Evolutionary conservation across 2,329 filamentous ascomycete genomes (phyloP).

Genomic region (Aspergillus ibericus): DNA sequence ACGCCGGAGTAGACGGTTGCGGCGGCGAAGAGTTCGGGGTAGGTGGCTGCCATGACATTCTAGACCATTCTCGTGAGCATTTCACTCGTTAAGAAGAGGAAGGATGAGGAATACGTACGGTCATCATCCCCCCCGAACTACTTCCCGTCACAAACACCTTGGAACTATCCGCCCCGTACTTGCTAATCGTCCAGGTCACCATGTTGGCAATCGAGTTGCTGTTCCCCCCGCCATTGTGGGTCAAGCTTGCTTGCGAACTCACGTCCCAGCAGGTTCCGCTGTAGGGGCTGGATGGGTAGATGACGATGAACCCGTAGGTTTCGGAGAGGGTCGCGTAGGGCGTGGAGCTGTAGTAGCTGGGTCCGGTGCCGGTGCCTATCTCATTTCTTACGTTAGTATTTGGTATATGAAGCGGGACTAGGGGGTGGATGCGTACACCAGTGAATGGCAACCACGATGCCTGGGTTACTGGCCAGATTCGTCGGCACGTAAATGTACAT

Average conservation of each 20-base stretch:
- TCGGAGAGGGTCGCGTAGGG: conserved; percentile 58
- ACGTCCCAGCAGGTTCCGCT: conserved; percentile 62
- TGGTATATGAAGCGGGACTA: too few species aligned
- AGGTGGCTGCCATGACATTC: conserved; percentile 25
- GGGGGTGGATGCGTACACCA: conserved; percentile 46
- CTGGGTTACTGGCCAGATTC: conserved; percentile 48
- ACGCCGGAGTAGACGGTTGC: conserved; percentile 21
- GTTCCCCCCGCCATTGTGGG: conserved; percentile 40
- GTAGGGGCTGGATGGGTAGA: conserved; percentile 58
- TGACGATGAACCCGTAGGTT: conserved; percentile 43
- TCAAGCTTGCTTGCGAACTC: conserved; percentile 42
- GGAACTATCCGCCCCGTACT: conserved; percentile 34
- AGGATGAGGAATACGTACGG: conserved; percentile 8
- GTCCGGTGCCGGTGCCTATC: conserved; percentile 18
- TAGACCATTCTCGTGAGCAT: neutral
- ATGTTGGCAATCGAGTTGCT: conserved; percentile 44
- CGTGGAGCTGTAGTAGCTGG: conserved; percentile 51
- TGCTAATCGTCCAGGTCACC: conserved; percentile 36
- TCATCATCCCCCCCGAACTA: conserved; percentile 26
- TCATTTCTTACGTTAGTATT: neutral
- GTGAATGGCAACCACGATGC: conserved; percentile 58
- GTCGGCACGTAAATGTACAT: conserved; percentile 56
- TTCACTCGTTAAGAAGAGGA: neutral
- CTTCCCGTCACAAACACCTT: conserved; percentile 23
- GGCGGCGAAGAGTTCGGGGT: conserved; percentile 26